Conservation (phyloP, 768 basidiomycete genomes). For the Podaxis pistillaris region DNA sequence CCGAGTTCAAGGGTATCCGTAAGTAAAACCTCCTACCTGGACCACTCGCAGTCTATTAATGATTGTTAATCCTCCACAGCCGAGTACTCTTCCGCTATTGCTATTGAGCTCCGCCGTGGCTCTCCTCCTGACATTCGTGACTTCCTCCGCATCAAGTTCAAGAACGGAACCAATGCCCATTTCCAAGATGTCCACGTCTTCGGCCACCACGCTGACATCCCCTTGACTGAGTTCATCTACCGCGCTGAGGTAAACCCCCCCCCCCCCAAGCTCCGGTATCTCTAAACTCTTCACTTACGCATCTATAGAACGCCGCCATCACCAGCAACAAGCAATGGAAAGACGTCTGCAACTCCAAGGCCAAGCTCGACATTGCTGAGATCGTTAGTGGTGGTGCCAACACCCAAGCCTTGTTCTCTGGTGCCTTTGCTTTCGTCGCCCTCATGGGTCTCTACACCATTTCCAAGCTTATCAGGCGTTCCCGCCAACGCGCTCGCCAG, state of each 20-base stretch:
- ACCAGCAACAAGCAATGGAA: slow-evolving; percentile 56
- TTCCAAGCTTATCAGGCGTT: slow-evolving; percentile 37
- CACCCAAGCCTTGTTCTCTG: slow-evolving; percentile 32
- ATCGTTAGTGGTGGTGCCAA: slow-evolving; percentile 24
- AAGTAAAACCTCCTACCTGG: slow-evolving; percentile 28
- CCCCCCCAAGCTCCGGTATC: not conserved
- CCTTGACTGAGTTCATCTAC: slow-evolving; percentile 84
- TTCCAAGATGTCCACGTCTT: slow-evolving; percentile 75
- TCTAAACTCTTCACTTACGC: not conserved
- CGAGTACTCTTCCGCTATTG: slow-evolving; percentile 70
- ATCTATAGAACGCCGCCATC: slow-evolving; percentile 45
- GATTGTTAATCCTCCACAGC: slow-evolving; percentile 40
- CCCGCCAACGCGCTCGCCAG: slow-evolving; percentile 35
- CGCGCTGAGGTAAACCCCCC: slow-evolving; percentile 58
- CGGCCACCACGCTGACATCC: slow-evolving; percentile 72
- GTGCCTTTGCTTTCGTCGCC: slow-evolving; percentile 36
- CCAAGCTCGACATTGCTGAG: slow-evolving; percentile 21
- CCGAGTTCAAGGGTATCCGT: slow-evolving; percentile 66
- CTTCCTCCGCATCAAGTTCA: slow-evolving; percentile 83
- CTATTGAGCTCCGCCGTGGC: slow-evolving; percentile 77
- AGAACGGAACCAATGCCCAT: slow-evolving; percentile 67
- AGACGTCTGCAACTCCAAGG: slow-evolving; percentile 38
- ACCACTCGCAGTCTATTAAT: not conserved
- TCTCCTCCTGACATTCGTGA: slow-evolving; percentile 74
- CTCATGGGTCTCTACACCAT: slow-evolving; percentile 37